Evolutionary conservation across 306 rosid genomes (phyloP).

Genomic region (Quercus wislizeni): DNA sequence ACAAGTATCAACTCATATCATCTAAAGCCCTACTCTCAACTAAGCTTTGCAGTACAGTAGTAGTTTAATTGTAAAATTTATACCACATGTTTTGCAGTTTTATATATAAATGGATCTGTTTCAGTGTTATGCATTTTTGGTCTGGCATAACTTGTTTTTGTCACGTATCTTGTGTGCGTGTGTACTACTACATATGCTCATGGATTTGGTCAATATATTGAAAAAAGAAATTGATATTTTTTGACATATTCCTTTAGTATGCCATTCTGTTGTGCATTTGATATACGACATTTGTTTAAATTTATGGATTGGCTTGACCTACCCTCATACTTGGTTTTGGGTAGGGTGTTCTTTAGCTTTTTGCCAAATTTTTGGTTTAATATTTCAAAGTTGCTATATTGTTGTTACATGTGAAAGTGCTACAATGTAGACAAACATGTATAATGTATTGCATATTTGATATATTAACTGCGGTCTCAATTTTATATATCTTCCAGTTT

Average conservation of each 20-base stretch:
- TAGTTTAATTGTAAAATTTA: conserved; percentile 14
- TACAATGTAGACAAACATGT: no score
- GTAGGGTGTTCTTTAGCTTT: neutral
- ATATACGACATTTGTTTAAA: neutral
- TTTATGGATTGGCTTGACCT: neutral
- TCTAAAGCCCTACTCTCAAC: neutral
- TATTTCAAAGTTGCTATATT: neutral
- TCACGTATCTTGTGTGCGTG: neutral
- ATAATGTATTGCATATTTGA: no score
- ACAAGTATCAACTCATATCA: neutral
- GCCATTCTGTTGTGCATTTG: neutral
- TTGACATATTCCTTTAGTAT: conserved; percentile 9
- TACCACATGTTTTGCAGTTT: neutral
- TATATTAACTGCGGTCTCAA: no score
- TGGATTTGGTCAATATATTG: no score
- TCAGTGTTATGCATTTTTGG: conserved; percentile 5
- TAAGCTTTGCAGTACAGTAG: neutral
- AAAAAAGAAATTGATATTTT: neutral
- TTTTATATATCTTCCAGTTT: no score
- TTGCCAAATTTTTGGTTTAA: neutral
- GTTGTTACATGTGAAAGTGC: no score
- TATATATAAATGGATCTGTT: neutral
- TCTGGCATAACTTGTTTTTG: conserved; percentile 7
- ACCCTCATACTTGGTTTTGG: conserved; percentile 9
- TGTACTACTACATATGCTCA: no score